Evolutionary conservation across 805 yeast genomes (phyloP).

Genomic region (Tanozyma kutaoensis): DNA sequence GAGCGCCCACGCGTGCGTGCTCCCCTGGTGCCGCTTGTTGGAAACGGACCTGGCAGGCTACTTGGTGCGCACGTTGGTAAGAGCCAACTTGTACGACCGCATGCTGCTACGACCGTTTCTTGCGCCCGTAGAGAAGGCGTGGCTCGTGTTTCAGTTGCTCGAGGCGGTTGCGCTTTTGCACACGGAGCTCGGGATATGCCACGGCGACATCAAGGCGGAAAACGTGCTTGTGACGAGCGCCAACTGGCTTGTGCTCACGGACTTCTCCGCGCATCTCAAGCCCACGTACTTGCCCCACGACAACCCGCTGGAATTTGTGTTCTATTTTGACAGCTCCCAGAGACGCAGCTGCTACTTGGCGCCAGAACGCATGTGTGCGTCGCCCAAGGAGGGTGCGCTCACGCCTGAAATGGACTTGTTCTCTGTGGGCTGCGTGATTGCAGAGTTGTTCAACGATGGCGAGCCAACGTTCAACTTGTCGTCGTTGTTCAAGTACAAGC

Average conservation of each 20-base stretch:
- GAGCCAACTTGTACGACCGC: slow-evolving; percentile 77
- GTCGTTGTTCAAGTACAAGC: slow-evolving; percentile 72
- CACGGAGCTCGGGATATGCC: slow-evolving; percentile 38
- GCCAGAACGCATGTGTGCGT: too few species aligned
- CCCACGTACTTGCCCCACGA: slow-evolving; percentile 83
- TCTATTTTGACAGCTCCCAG: slow-evolving; percentile 83
- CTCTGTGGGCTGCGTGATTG: slow-evolving; percentile 77
- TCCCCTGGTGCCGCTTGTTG: slow-evolving; percentile 60
- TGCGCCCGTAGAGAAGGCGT: slow-evolving; percentile 65
- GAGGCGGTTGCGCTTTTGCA: slow-evolving; percentile 56
- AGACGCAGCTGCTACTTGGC: slow-evolving; percentile 85
- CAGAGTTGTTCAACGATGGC: slow-evolving; percentile 81
- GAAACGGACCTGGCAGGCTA: slow-evolving; percentile 92
- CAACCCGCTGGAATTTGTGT: slow-evolving; percentile 84
- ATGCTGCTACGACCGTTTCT: slow-evolving; percentile 79
- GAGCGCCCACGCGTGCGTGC: slow-evolving; percentile 35
- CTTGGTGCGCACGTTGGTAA: slow-evolving; percentile 67
- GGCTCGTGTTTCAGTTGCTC: slow-evolving; percentile 74
- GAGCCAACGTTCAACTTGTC: slow-evolving; percentile 77
- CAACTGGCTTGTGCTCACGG: slow-evolving; percentile 76
- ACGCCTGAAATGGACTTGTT: slow-evolving; percentile 70
- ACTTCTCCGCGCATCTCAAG: slow-evolving; percentile 67
- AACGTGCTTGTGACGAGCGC: slow-evolving; percentile 78
- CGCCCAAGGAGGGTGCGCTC: slow-evolving; percentile 11
- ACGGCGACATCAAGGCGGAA: slow-evolving; percentile 90